Evolutionary conservation across 176 grass and related monocot genomes (phyloP), one percentile per base, ranked within the genome.

Genomic region (Aegilops speltoides): DNA sequence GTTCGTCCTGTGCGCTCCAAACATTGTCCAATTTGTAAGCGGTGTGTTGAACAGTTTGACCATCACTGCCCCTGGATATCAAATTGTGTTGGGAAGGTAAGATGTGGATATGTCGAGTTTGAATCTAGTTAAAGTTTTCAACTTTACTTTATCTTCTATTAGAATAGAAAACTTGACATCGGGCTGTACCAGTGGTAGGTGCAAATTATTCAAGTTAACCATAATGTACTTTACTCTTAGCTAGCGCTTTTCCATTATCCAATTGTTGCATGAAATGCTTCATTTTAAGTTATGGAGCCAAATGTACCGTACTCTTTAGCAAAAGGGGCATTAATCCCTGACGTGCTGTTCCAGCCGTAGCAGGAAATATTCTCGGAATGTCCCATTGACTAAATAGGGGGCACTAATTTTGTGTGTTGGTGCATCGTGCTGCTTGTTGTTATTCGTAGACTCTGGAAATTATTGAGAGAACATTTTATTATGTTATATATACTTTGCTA

Each of bases 51-150:
- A 79, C 93, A 96, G 83, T 98, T 96, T 83, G 93, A 98, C 68
- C 91, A 98, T 93, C 93, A 96, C 73, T 96, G 97, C 84, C 97
- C 97, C 15, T 96, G 93, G 92, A 96, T 98, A 89, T 98, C 97
- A 87, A 98, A 94, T 71, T 98, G 94, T 88, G 93, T 98, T 87
- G 97, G 97, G 46, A 98, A 96, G 97, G 94, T 98, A 80, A 90
- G 81, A 79, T 12, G 37, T 61, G 37, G 25, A 22, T 69, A 26
- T 88, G 14, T 57, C 16, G 19, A 75, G 67, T 76, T 81, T 60
- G 46, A 81, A 68, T 29, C 22, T 60, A 32, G 64, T 46, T 52
- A 5, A 62, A 45, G 2, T 48, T 78, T 71, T 78, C 33, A 28
- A 48, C 78, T 50, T 34, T 48, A 32, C 33, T 78, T 10, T 7